Conservation (phyloP, 768 basidiomycete species). For the Inosperma sp. region DNA sequence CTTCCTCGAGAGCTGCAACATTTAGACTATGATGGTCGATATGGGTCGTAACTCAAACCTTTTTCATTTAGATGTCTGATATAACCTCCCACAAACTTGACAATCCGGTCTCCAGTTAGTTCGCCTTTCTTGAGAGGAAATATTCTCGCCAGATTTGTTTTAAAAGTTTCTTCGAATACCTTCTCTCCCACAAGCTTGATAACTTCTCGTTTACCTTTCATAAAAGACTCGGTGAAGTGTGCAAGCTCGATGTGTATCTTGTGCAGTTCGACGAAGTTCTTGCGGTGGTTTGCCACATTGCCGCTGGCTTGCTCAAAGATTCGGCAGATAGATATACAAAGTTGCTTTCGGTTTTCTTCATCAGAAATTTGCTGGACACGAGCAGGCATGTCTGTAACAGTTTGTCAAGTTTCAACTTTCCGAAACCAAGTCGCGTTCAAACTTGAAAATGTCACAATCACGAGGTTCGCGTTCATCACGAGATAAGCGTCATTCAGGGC, state of each 20-base stretch:
- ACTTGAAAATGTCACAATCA: conserved; percentile 17
- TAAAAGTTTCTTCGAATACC: conserved; percentile 64
- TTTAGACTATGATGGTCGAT: background rate
- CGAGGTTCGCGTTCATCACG: conserved; percentile 14
- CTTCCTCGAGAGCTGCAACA: conserved; percentile 27
- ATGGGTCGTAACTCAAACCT: conserved; percentile 38
- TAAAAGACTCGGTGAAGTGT: conserved; percentile 42
- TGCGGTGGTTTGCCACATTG: conserved; percentile 77
- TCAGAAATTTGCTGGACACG: conserved; percentile 3
- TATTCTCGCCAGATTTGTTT: conserved; percentile 53
- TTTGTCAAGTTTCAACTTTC: background rate
- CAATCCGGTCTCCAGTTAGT: conserved; percentile 63
- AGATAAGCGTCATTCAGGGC: conserved; percentile 4
- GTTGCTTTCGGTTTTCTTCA: conserved; percentile 8
- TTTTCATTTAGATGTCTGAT: conserved; percentile 71
- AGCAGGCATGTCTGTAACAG: background rate
- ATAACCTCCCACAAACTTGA: conserved; percentile 82
- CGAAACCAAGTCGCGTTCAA: background rate
- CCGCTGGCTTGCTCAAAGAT: conserved; percentile 80
- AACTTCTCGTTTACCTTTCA: conserved; percentile 34
- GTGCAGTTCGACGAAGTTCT: conserved; percentile 80
- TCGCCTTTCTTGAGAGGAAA: conserved; percentile 79
- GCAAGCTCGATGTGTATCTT: conserved; percentile 72
- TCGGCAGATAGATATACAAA: conserved; percentile 28
- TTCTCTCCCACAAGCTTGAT: conserved; percentile 68